These are phyloP conservation scores for Saccharomycopsis lassenensis DNA, from an alignment of 805 yeast genomes.

Conservation along the genomic window DNA sequence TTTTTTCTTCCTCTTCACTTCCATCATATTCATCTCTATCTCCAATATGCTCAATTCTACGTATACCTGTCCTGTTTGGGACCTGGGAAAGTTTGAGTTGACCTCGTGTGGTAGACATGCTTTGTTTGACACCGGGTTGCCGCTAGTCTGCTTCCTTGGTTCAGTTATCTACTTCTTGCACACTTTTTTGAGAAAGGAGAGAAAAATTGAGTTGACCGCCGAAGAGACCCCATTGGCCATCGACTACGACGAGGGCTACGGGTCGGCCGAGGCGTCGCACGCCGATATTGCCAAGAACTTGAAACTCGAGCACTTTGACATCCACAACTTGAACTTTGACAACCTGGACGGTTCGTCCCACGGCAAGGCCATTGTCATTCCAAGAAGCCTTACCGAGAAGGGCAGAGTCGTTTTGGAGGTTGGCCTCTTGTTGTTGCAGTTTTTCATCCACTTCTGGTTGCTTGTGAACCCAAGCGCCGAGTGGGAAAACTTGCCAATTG, in stretches of 20 bases:
- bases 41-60: background rate
- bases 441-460: conserved; percentile 26
- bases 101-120: conserved; percentile 34
- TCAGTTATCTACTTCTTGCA: conserved; percentile 26
- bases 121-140: conserved; percentile 26
- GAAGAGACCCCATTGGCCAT: too few species aligned
- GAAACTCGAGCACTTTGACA: conserved; percentile 56
- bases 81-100: conserved; percentile 27
- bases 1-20: too few species aligned
- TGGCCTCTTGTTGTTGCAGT: conserved; percentile 33
- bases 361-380: conserved; percentile 38
- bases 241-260: conserved; percentile 15
- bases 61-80: conserved; percentile 10
- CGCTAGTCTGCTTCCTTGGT: conserved; percentile 25
- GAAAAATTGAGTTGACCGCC: too few species aligned
- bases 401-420: conserved; percentile 40
- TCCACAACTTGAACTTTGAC: conserved; percentile 40
- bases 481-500: conserved; percentile 18
- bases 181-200: too few species aligned
- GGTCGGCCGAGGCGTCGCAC: conserved; percentile 12
- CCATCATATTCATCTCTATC: too few species aligned
- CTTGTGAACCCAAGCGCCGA: conserved; percentile 15
- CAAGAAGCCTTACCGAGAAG: conserved; percentile 42
- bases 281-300: conserved; percentile 21
- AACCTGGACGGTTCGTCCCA: conserved; percentile 52